Percentiles rank a stretch among this genome's conserved stretches.
Evolutionary conservation across 139 green algal species (phyloP).

Genomic region (Diplosphaera chodatii): DNA sequence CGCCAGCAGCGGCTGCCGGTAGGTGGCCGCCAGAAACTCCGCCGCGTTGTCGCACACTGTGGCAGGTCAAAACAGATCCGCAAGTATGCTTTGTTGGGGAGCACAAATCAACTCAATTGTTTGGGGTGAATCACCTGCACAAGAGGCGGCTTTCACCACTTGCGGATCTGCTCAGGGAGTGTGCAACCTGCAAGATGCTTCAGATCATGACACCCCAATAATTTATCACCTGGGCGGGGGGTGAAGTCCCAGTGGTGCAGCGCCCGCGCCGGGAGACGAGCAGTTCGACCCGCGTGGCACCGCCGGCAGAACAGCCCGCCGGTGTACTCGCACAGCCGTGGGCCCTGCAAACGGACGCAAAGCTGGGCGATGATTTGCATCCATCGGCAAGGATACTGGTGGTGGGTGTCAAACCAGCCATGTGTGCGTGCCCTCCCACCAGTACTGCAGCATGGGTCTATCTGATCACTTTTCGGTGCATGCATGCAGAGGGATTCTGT

Average conservation of each 20-base stretch:
- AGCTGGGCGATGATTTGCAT: too few species aligned
- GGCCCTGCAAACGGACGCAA: slow-evolving; percentile 5
- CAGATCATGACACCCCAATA: neutral
- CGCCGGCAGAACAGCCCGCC: slow-evolving; percentile 30
- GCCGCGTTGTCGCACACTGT: slow-evolving; percentile 29
- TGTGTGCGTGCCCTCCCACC: too few species aligned
- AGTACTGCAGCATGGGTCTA: too few species aligned
- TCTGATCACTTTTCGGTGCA: too few species aligned
- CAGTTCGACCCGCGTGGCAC: slow-evolving; percentile 28
- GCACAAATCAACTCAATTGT: too few species aligned
- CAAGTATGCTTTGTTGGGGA: neutral
- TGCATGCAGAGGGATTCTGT: too few species aligned
- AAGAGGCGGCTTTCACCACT: too few species aligned
- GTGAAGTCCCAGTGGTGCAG: slow-evolving; percentile 53
- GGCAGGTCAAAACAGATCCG: neutral
- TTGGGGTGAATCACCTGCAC: too few species aligned
- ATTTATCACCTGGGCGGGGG: neutral
- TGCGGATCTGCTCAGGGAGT: too few species aligned
- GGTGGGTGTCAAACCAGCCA: too few species aligned
- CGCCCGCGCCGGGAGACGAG: slow-evolving; percentile 30
- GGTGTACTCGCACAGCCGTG: slow-evolving; percentile 26
- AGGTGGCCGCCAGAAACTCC: slow-evolving; percentile 42
- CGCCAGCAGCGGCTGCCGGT: slow-evolving; percentile 47
- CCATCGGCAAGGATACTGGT: too few species aligned
- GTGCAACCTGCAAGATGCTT: too few species aligned